A percentile compares a stretch with the other conserved stretches of the same genome.
These are phyloP conservation scores for Saraca asoca DNA, from an alignment of 331 rosid species.

Conservation along the genomic window DNA sequence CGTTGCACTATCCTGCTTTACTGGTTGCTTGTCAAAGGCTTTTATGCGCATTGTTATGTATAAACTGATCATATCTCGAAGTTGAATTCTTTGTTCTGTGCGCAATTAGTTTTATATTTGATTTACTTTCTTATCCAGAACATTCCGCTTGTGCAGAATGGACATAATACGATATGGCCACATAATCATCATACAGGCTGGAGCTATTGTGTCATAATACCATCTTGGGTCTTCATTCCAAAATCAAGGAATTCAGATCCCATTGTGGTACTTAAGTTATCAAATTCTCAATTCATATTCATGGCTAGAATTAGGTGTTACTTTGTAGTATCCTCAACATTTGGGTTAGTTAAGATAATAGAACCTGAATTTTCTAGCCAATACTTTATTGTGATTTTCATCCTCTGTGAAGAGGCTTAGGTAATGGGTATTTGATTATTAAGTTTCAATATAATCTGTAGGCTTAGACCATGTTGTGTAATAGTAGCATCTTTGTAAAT, in stretches of 20 bases:
- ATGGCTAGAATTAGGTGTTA: conserved; percentile 46
- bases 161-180: conserved; percentile 93
- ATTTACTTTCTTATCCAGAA: conserved; percentile 25
- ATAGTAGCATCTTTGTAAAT: conserved; percentile 34
- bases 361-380: conserved; percentile 15
- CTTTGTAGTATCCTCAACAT: conserved; percentile 39
- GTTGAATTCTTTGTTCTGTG: conserved; percentile 16
- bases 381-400: neutral
- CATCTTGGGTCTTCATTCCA: conserved; percentile 89
- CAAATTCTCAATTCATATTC: conserved; percentile 39
- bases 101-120: neutral
- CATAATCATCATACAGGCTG: conserved; percentile 88
- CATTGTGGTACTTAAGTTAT: conserved; percentile 77
- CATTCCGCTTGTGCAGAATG: conserved; percentile 63
- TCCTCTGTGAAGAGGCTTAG: conserved; percentile 10
- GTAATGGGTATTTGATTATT: neutral
- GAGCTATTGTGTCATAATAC: conserved; percentile 92
- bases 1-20: neutral
- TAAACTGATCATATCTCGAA: no score
- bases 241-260: conserved; percentile 91
- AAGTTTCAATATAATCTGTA: conserved; percentile 4
- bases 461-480: conserved; percentile 15
- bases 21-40: neutral
- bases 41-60: neutral
- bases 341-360: conserved; percentile 12